A percentile compares a stretch with the other conserved stretches of the same genome.
Conservation (phyloP, 192 early-diverging fungal species). For the Coemansia sp. region DNA sequence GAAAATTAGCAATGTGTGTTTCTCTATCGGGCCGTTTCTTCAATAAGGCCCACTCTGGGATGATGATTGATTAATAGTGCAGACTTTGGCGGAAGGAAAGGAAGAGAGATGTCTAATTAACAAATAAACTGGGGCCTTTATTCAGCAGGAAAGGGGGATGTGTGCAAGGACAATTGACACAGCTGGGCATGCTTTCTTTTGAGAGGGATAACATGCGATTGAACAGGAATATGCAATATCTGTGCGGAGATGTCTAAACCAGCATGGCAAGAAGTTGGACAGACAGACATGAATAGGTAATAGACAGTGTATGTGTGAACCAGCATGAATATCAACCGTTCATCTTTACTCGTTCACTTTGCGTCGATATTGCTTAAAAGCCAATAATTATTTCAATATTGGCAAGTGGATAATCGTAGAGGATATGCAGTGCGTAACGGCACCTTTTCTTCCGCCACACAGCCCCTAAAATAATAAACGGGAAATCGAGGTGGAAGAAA, state of each 20-base stretch:
- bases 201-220: not conserved
- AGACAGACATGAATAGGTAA: not conserved
- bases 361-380: not conserved
- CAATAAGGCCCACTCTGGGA: not conserved
- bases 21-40: not conserved
- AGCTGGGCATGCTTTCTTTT: not conserved
- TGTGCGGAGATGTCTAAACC: conserved; percentile 10
- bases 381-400: conserved; percentile 4
- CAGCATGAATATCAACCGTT: not conserved
- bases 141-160: not conserved
- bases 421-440: not conserved
- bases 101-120: not conserved
- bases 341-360: too few species aligned
- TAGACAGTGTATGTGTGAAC: not conserved
- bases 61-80: not conserved
- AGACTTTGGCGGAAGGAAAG: not conserved
- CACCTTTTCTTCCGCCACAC: not conserved
- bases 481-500: not conserved
- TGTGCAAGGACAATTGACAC: not conserved
- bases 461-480: not conserved
- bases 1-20: not conserved
- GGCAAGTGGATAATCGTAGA: not conserved
- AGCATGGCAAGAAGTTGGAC: not conserved
- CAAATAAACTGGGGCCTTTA: not conserved
- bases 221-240: not conserved